Evolutionary conservation across 202 grass and related monocot species (phyloP).

Genomic region (Zoysia matrella): DNA sequence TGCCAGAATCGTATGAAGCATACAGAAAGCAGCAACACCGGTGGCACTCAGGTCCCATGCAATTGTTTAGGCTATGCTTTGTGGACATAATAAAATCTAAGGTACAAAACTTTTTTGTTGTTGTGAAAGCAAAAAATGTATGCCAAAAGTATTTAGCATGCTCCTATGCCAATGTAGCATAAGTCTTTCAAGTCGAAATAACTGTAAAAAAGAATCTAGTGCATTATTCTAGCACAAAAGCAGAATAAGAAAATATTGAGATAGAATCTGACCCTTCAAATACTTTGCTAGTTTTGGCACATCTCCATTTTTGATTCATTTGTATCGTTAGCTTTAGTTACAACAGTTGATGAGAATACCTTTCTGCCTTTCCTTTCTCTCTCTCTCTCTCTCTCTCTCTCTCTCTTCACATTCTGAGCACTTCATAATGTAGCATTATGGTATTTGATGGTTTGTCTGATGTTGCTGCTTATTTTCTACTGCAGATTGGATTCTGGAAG

Average conservation of each 20-base stretch:
- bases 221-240: neutral
- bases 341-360: neutral
- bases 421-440: neutral
- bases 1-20: conserved; percentile 60
- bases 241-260: neutral
- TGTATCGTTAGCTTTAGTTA: neutral
- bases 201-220: neutral
- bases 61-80: conserved; percentile 86
- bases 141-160: neutral
- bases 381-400: neutral
- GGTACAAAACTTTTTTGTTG: conserved; percentile 32
- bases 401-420: neutral
- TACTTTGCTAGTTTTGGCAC: neutral
- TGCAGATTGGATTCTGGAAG: conserved; percentile 89
- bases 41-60: conserved; percentile 94
- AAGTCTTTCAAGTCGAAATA: conserved; percentile 4
- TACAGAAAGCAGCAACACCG: conserved; percentile 50
- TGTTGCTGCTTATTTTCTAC: conserved; percentile 14
- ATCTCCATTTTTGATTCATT: neutral
- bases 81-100: conserved; percentile 81
- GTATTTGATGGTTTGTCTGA: conserved; percentile 32
- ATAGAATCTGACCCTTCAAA: neutral
- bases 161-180: neutral
- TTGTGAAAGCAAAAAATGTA: conserved; percentile 26
- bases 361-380: neutral